phyloP scores from a whole-genome alignment of 805 yeast species.

The Wickerhamomyces queroliae region DNA sequence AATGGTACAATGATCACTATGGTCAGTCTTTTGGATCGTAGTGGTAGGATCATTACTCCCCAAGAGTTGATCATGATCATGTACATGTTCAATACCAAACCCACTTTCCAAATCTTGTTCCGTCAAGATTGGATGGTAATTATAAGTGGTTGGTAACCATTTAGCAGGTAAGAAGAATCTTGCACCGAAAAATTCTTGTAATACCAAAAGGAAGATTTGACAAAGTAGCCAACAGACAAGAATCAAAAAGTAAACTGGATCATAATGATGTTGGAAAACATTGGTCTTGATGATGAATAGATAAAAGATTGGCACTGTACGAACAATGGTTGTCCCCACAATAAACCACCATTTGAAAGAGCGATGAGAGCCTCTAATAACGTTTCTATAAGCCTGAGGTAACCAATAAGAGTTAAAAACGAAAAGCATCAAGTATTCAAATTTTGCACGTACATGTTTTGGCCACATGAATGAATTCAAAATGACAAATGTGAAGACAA shows the following conservation, averaged over 20 bases:
- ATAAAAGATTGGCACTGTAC: slow-evolving; percentile 64
- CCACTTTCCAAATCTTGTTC: slow-evolving; percentile 58
- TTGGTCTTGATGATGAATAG: slow-evolving; percentile 46
- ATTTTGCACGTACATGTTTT: slow-evolving; percentile 39
- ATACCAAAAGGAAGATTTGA: slow-evolving; percentile 52
- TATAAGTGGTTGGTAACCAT: slow-evolving; percentile 74
- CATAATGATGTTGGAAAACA: slow-evolving; percentile 67
- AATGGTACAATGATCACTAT: slow-evolving; percentile 39
- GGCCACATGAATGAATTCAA: slow-evolving; percentile 63
- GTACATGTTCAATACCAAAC: slow-evolving; percentile 46
- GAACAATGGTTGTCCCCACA: slow-evolving; percentile 55
- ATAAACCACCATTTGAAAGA: slow-evolving; percentile 73
- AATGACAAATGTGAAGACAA: slow-evolving; percentile 51
- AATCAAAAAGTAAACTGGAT: slow-evolving; percentile 40
- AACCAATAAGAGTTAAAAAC: slow-evolving; percentile 72
- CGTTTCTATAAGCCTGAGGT: slow-evolving; percentile 82
- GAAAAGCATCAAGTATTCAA: slow-evolving; percentile 52
- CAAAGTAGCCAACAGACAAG: slow-evolving; percentile 49
- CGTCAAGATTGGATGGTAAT: slow-evolving; percentile 68
- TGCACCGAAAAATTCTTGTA: slow-evolving; percentile 70
- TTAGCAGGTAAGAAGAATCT: slow-evolving; percentile 77
- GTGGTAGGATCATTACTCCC: slow-evolving; percentile 17
- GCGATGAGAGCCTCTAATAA: slow-evolving; percentile 58
- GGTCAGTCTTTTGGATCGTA: slow-evolving; percentile 25
- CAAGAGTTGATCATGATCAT: slow-evolving; percentile 24